A percentile compares a stretch with the other conserved stretches of the same genome.
Conservation (phyloP, 2,329 filamentous ascomycete species). For the Sphaceloma murrayae region DNA sequence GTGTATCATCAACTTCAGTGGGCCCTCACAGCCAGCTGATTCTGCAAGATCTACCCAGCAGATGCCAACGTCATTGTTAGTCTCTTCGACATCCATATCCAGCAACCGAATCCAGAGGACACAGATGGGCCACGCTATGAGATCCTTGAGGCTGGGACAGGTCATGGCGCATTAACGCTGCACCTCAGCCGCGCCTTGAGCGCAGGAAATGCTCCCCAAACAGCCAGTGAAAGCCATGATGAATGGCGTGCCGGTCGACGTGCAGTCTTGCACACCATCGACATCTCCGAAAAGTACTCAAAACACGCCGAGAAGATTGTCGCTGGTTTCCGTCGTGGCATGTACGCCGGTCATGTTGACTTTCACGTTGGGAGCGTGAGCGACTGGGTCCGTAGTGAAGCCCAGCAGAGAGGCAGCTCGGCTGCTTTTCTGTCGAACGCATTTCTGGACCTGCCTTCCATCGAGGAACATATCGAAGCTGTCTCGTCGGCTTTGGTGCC, state of each 20-base stretch:
- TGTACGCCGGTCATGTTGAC: conserved; percentile 61
- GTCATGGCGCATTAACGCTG: conserved; percentile 70
- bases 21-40: background rate
- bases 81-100: conserved; percentile 62
- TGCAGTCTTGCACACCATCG: conserved; percentile 67
- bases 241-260: conserved; percentile 41
- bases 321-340: conserved; percentile 55
- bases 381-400: conserved; percentile 51
- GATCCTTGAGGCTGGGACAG: conserved; percentile 75
- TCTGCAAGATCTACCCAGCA: conserved; percentile 57
- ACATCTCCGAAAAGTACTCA: conserved; percentile 54
- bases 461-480: conserved; percentile 44
- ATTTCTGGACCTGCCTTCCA: conserved; percentile 62
- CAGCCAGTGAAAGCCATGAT: conserved; percentile 33
- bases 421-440: conserved; percentile 61
- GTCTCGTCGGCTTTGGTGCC: conserved; percentile 51
- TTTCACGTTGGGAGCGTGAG: conserved; percentile 62
- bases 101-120: conserved; percentile 27
- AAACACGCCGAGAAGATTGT: conserved; percentile 56
- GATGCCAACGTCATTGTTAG: conserved; percentile 69
- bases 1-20: conserved; percentile 25
- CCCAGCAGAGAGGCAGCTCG: conserved; percentile 29
- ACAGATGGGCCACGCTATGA: conserved; percentile 45
- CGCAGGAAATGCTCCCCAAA: conserved; percentile 54
- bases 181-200: conserved; percentile 68